These are phyloP conservation scores for Claviceps fusiformis DNA, from an alignment of 2,329 filamentous ascomycete species.

Conservation along the genomic window DNA sequence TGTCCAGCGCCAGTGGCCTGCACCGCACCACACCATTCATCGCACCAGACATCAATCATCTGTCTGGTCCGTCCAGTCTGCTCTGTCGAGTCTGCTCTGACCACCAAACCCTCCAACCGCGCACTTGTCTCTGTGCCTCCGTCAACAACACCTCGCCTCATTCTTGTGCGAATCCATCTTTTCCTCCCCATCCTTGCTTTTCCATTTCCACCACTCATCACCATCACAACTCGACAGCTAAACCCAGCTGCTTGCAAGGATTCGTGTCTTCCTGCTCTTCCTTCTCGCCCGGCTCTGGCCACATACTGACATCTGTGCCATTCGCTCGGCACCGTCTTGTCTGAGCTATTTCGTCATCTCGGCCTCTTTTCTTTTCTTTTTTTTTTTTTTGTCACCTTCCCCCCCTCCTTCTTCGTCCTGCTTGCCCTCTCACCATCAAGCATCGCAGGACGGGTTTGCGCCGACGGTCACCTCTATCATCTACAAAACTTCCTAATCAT, in stretches of 20 bases:
- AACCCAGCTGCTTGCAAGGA: background rate
- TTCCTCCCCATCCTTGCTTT: background rate
- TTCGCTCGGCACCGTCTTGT: background rate
- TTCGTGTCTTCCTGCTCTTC: background rate
- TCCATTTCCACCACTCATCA: background rate
- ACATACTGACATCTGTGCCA: background rate
- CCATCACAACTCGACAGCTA: background rate
- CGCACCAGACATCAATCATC: no score
- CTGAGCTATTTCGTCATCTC: background rate
- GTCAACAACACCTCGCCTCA: conserved; percentile 4
- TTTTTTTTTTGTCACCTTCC: background rate
- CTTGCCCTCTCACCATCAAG: conserved; percentile 3
- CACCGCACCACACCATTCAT: no score
- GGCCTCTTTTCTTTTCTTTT: conserved; percentile 5
- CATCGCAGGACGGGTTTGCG: conserved; percentile 13
- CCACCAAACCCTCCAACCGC: background rate
- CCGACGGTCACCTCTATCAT: background rate
- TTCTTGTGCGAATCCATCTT: background rate
- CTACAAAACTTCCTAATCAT: conserved; percentile 4
- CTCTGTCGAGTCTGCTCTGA: background rate
- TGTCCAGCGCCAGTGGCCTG: no score
- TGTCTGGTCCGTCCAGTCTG: no score
- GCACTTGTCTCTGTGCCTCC: background rate
- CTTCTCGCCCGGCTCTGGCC: background rate
- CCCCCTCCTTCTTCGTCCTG: background rate